Conservation (phyloP, 2,329 filamentous ascomycete genomes). For the Exophiala spinifera region DNA sequence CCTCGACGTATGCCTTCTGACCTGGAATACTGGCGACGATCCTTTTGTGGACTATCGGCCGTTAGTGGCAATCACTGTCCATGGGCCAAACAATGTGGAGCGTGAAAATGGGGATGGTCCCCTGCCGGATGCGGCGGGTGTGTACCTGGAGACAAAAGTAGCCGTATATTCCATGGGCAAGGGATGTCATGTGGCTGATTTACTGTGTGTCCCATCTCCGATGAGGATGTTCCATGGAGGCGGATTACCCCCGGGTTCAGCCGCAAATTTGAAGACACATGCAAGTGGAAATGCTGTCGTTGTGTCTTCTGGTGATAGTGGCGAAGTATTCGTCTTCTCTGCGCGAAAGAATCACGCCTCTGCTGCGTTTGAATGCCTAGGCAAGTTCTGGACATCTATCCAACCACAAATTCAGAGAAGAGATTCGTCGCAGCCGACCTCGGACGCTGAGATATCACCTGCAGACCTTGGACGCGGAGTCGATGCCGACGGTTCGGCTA, state of each 20-base stretch:
- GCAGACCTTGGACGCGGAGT: slow-evolving; percentile 36
- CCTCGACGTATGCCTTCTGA: slow-evolving; percentile 76
- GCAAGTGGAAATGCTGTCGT: slow-evolving; percentile 69
- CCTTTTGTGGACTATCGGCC: slow-evolving; percentile 59
- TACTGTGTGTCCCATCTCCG: slow-evolving; percentile 65
- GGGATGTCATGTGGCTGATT: slow-evolving; percentile 66
- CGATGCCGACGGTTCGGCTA: slow-evolving; percentile 35
- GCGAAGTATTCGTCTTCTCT: slow-evolving; percentile 80
- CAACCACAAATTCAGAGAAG: slow-evolving; percentile 52
- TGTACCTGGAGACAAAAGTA: slow-evolving; percentile 76
- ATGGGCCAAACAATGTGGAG: slow-evolving; percentile 60
- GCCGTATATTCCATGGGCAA: slow-evolving; percentile 83
- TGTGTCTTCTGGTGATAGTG: slow-evolving; percentile 75
- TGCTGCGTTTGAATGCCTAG: slow-evolving; percentile 62
- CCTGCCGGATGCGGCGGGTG: slow-evolving; percentile 32
- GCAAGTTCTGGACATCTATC: slow-evolving; percentile 88
- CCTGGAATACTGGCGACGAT: slow-evolving; percentile 60
- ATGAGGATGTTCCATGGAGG: slow-evolving; percentile 8
- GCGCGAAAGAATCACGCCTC: slow-evolving; percentile 28
- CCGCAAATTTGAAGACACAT: slow-evolving; percentile 70
- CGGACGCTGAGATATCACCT: slow-evolving; percentile 43
- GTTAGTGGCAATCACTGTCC: slow-evolving; percentile 73
- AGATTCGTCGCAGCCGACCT: slow-evolving; percentile 46
- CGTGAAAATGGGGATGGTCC: slow-evolving; percentile 28
- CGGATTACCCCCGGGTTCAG: slow-evolving; percentile 32